Conservation (phyloP, 2,329 filamentous ascomycete genomes). For the Aspergillus fumigatus region DNA sequence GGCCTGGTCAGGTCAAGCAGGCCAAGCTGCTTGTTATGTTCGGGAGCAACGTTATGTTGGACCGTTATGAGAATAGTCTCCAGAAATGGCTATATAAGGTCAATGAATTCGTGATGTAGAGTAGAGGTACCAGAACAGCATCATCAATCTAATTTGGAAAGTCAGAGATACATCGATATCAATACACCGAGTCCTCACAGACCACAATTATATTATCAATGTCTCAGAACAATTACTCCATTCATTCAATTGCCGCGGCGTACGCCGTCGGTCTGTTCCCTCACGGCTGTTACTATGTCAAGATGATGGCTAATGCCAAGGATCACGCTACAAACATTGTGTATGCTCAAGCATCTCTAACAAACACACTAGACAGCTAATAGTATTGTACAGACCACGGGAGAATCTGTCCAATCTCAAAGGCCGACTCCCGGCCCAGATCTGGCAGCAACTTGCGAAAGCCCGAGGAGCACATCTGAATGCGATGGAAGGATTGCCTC, state of each 20-base stretch:
- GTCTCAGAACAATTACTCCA: conserved; percentile 24
- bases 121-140: neutral
- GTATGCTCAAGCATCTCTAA: conserved; percentile 4
- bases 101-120: neutral
- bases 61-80: neutral
- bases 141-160: neutral
- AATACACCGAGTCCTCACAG: neutral
- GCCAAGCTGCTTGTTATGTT: neutral
- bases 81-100: neutral
- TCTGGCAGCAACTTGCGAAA: conserved; percentile 22
- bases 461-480: conserved; percentile 32
- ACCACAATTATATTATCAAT: neutral
- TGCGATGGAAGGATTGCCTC: conserved; percentile 30
- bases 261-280: conserved; percentile 28
- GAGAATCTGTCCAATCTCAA: conserved; percentile 28
- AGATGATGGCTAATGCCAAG: conserved; percentile 27
- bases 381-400: conserved; percentile 20
- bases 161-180: too few relatives aligned
- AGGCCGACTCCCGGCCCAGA: conserved; percentile 18
- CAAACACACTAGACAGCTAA: neutral
- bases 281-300: conserved; percentile 26
- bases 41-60: too few relatives aligned
- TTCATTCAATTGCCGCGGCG: conserved; percentile 28
- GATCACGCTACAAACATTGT: conserved; percentile 26
- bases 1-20: too few relatives aligned